These are phyloP conservation scores for Aspergillus leporis DNA, from an alignment of 495 filamentous ascomycete species.

Conservation along the genomic window DNA sequence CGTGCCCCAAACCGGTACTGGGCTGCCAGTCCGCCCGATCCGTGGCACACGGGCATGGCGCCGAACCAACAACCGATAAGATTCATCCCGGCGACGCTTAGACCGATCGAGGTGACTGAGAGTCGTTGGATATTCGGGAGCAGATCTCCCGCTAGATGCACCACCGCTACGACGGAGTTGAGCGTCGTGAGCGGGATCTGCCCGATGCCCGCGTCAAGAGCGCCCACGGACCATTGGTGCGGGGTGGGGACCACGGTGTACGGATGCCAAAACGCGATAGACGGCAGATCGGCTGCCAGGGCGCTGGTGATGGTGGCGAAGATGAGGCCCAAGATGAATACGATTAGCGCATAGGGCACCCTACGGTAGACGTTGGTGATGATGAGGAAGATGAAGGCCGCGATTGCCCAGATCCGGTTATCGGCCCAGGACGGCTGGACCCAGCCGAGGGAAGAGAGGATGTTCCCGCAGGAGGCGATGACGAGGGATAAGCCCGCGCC, in stretches of 20 bases:
- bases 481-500: conserved; percentile 82
- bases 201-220: conserved; percentile 65
- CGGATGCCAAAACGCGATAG: conserved; percentile 53
- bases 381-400: conserved; percentile 68
- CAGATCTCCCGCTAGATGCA: conserved; percentile 71
- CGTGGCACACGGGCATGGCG: conserved; percentile 94
- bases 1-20: conserved; percentile 90
- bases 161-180: conserved; percentile 87
- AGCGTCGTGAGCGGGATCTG: conserved; percentile 88
- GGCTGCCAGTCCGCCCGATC: conserved; percentile 84
- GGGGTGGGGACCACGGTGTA: conserved; percentile 43
- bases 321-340: conserved; percentile 65
- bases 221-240: conserved; percentile 47
- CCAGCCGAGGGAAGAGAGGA: conserved; percentile 63
- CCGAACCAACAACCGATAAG: conserved; percentile 85
- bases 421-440: conserved; percentile 61
- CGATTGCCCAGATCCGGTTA: conserved; percentile 71
- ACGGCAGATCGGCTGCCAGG: conserved; percentile 37
- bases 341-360: conserved; percentile 73
- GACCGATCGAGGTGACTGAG: conserved; percentile 68
- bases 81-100: conserved; percentile 83
- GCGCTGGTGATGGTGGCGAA: conserved; percentile 51
- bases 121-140: conserved; percentile 67
- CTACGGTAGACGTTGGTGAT: conserved; percentile 56
- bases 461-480: conserved; percentile 66